Conservation (phyloP, 176 grass and related monocot genomes). For the Guadua angustifolia region DNA sequence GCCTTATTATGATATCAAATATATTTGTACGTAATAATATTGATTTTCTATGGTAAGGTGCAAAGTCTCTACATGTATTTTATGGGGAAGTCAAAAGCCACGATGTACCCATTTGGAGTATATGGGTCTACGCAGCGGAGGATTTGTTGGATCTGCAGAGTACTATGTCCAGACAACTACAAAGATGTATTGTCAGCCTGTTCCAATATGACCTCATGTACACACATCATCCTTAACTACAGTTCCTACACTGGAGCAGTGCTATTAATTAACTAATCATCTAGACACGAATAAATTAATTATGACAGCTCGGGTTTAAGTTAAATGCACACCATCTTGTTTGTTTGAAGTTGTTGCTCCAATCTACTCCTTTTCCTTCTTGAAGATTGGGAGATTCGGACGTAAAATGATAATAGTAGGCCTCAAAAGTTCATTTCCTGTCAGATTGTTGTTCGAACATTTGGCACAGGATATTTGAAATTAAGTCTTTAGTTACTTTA, state of each 20-base stretch:
- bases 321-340: not conserved
- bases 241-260: not conserved
- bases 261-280: conserved; percentile 17
- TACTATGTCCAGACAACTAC: not conserved
- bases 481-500: not conserved
- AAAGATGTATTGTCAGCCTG: not conserved
- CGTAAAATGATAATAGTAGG: conserved; percentile 12
- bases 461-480: not conserved
- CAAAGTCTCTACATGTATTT: not conserved
- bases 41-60: not conserved
- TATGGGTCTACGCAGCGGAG: conserved; percentile 8
- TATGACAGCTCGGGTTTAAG: conserved; percentile 12
- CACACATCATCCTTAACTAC: conserved; percentile 2
- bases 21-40: not conserved
- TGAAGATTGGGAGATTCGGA: not conserved
- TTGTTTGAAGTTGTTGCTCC: not conserved
- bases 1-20: not conserved
- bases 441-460: not conserved
- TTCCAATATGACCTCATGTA: not conserved
- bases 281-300: conserved; percentile 13
- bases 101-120: not conserved
- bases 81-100: not conserved
- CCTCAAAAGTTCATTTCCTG: not conserved
- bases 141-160: conserved; percentile 23
- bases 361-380: not conserved